phyloP scores from a whole-genome alignment of 1,284 basidiomycete species.

The Fistulina hepatica region DNA sequence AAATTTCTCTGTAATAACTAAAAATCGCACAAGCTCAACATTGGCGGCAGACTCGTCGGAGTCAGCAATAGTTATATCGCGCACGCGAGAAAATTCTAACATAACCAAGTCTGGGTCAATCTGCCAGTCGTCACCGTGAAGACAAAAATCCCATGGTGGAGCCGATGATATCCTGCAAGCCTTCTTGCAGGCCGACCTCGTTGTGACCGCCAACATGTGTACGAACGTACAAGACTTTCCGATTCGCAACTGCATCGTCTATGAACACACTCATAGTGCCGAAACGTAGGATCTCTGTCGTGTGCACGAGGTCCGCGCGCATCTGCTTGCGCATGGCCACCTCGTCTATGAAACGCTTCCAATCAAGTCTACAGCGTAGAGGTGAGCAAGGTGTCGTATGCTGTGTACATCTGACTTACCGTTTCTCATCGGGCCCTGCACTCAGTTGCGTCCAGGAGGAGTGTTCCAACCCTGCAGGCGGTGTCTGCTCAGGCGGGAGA shows the following conservation, averaged over 20 bases:
- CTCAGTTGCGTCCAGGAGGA: slow-evolving; percentile 26
- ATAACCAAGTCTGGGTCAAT: background rate
- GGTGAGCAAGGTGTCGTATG: too few relatives aligned
- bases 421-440: too few relatives aligned
- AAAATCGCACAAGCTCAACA: too few relatives aligned
- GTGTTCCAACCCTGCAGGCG: slow-evolving; percentile 25
- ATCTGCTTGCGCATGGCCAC: slow-evolving; percentile 25
- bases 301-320: slow-evolving; percentile 37
- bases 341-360: slow-evolving; percentile 17
- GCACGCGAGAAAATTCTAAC: too few relatives aligned
- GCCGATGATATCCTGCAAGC: slow-evolving; percentile 60
- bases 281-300: slow-evolving; percentile 40
- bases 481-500: slow-evolving; percentile 38
- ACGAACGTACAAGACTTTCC: slow-evolving; percentile 49
- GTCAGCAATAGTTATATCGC: too few relatives aligned
- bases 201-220: slow-evolving; percentile 56
- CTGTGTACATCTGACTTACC: too few relatives aligned
- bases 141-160: slow-evolving; percentile 30
- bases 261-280: slow-evolving; percentile 47
- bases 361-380: too few relatives aligned
- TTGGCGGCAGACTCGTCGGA: too few relatives aligned
- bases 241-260: slow-evolving; percentile 23
- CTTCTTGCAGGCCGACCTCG: slow-evolving; percentile 55
- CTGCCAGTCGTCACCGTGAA: slow-evolving; percentile 6
- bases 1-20: too few relatives aligned